Conservation (phyloP, 805 yeast species). For the Saccharomycopsis capsularis region DNA sequence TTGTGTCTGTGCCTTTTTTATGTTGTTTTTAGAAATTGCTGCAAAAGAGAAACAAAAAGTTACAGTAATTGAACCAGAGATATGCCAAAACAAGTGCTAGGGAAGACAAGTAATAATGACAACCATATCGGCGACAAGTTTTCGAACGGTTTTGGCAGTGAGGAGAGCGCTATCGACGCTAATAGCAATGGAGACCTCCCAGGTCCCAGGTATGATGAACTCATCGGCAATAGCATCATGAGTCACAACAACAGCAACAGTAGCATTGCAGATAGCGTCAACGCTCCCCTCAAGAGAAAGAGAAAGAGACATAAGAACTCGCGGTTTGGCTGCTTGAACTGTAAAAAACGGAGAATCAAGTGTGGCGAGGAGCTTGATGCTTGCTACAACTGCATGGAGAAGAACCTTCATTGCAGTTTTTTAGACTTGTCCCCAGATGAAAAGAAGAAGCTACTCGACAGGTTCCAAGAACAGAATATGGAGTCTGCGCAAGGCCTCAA, state of each 20-base stretch:
- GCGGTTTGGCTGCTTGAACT: constrained; percentile 9
- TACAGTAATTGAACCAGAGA: too few species aligned
- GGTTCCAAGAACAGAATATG: background rate
- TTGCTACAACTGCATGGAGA: constrained; percentile 18
- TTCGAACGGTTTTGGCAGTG: too few species aligned
- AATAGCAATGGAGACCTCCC: too few species aligned
- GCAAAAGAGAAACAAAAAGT: too few species aligned
- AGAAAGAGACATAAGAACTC: constrained; percentile 15
- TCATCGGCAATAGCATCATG: too few species aligned
- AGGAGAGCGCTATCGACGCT: too few species aligned
- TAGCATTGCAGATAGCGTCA: too few species aligned
- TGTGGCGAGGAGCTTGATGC: constrained; percentile 15
- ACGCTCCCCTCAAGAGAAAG: background rate
- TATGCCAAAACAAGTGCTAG: too few species aligned
- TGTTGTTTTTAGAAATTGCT: too few species aligned
- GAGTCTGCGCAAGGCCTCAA: background rate
- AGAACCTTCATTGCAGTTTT: constrained; percentile 7
- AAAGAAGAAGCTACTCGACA: background rate
- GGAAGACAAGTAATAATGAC: background rate
- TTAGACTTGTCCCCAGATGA: constrained; percentile 5
- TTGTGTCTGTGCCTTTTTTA: too few species aligned
- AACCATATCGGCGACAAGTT: background rate
- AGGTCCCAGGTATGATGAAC: too few species aligned
- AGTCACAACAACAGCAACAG: too few species aligned
- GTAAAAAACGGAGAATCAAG: constrained; percentile 12